A percentile compares a stretch with the other conserved stretches of the same genome.
phyloP scores from a whole-genome alignment of 805 yeast genomes.

The Ogataea pini region DNA sequence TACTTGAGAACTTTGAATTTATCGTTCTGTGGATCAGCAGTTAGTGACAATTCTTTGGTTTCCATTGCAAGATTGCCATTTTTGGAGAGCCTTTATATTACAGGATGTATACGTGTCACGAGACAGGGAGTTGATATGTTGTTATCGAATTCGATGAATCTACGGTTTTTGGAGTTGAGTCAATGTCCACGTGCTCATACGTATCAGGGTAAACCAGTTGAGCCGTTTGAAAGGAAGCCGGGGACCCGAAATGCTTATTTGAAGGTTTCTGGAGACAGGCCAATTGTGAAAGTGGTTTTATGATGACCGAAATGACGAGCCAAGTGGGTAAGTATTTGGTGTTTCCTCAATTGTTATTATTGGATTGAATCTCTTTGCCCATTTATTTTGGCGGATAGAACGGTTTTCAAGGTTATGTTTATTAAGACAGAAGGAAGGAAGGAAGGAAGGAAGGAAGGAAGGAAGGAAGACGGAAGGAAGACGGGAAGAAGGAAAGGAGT shows the following conservation, averaged over 20 bases:
- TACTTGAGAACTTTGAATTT: conserved; percentile 52
- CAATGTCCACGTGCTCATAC: conserved; percentile 72
- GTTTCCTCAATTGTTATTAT: no score
- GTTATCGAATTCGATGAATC: conserved; percentile 53
- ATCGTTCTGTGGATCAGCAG: conserved; percentile 79
- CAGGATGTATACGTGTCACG: conserved; percentile 76
- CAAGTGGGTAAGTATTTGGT: no score
- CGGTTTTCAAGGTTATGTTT: no score
- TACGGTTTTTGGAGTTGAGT: conserved; percentile 58
- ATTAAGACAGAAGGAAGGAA: no score
- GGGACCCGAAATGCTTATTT: conserved; percentile 60
- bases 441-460: no score
- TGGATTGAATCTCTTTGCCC: no score
- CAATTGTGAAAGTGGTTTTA: conserved; percentile 58
- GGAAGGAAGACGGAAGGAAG: no score
- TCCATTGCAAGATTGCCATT: conserved; percentile 57
- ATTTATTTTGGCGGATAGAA: no score
- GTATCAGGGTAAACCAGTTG: conserved; percentile 63
- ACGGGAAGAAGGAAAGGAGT: no score
- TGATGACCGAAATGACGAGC: conserved; percentile 27
- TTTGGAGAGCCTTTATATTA: conserved; percentile 51
- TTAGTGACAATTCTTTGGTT: conserved; percentile 66
- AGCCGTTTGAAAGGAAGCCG: conserved; percentile 49
- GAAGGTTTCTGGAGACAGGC: conserved; percentile 47
- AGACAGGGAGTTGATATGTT: conserved; percentile 74